Conservation (phyloP, 371 early-diverging fungal genomes). For the Syncephalis plumigaleata region DNA sequence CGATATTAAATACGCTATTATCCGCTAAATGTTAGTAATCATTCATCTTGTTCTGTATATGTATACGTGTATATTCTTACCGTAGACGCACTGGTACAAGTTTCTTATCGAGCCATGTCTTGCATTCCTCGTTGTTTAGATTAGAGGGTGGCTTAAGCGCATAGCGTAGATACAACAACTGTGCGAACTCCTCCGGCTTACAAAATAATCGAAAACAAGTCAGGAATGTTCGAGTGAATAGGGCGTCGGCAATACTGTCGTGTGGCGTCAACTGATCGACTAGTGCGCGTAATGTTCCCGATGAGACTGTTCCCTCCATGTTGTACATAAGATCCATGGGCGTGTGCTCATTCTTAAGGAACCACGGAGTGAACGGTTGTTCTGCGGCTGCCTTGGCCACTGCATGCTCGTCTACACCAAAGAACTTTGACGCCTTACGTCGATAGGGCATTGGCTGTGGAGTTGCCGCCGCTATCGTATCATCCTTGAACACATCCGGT, state of each 20-base stretch:
- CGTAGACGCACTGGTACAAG: conserved; percentile 67
- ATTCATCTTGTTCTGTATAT: too few relatives aligned
- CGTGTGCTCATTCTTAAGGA: conserved; percentile 56
- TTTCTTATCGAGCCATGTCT: conserved; percentile 69
- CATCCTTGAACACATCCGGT: too few relatives aligned
- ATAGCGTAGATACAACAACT: conserved; percentile 49
- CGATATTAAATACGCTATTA: conserved; percentile 50
- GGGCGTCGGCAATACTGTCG: conserved; percentile 43
- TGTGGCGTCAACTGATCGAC: conserved; percentile 80
- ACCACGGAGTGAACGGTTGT: conserved; percentile 25
- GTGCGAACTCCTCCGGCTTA: conserved; percentile 52
- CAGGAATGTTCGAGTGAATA: conserved; percentile 64
- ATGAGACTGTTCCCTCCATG: conserved; percentile 63
- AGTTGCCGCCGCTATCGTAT: too few relatives aligned
- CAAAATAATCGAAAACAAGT: conserved; percentile 75
- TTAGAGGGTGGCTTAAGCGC: conserved; percentile 48
- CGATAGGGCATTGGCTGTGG: too few relatives aligned
- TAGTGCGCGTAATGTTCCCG: conserved; percentile 67
- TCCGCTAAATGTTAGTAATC: too few relatives aligned
- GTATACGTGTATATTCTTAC: too few relatives aligned
- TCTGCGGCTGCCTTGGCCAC: too few relatives aligned
- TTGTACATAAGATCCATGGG: conserved; percentile 57
- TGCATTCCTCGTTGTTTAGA: conserved; percentile 41
- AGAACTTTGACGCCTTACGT: too few relatives aligned
- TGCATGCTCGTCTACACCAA: too few relatives aligned